A percentile compares a stretch with the other conserved stretches of the same genome.
Evolutionary conservation across 2,329 filamentous ascomycete genomes (phyloP).

Genomic region (Penicillium nordicum): DNA sequence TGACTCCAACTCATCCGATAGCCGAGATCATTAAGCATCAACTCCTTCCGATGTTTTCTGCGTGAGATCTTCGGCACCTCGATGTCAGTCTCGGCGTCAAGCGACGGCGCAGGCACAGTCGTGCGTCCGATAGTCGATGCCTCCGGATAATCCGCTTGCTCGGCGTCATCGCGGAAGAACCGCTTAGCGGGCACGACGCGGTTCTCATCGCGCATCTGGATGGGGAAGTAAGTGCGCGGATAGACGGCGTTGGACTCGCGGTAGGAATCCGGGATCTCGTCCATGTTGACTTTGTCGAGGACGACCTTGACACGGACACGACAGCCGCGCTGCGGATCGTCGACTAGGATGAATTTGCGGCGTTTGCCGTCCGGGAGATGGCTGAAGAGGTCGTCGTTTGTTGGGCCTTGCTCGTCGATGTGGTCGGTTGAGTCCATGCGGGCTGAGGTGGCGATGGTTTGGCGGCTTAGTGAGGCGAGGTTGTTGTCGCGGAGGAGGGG

Average conservation of each 20-base stretch:
- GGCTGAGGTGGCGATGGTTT: slow-evolving; percentile 34
- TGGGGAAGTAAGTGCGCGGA: slow-evolving; percentile 85
- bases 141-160: slow-evolving; percentile 49
- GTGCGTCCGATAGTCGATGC: slow-evolving; percentile 39
- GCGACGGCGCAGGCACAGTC: slow-evolving; percentile 58
- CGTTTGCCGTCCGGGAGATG: slow-evolving; percentile 86
- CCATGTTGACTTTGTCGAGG: slow-evolving; percentile 88
- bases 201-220: slow-evolving; percentile 85
- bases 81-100: slow-evolving; percentile 72
- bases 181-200: slow-evolving; percentile 66
- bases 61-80: slow-evolving; percentile 71
- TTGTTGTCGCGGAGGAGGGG: slow-evolving; percentile 60
- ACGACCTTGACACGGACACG: slow-evolving; percentile 86
- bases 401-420: slow-evolving; percentile 31
- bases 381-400: slow-evolving; percentile 71
- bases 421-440: slow-evolving; percentile 22
- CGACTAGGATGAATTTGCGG: slow-evolving; percentile 94
- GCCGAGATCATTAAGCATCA: slow-evolving; percentile 87
- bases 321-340: slow-evolving; percentile 76
- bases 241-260: slow-evolving; percentile 86
- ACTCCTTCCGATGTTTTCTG: slow-evolving; percentile 70
- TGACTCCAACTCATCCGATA: slow-evolving; percentile 97
- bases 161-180: slow-evolving; percentile 69
- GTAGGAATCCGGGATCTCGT: slow-evolving; percentile 94
- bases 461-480: slow-evolving; percentile 43